A percentile compares a stretch with the other conserved stretches of the same genome.
These are phyloP conservation scores for Penstemon eatonii DNA, from an alignment of 257 asterid genomes.

Conservation along the genomic window DNA sequence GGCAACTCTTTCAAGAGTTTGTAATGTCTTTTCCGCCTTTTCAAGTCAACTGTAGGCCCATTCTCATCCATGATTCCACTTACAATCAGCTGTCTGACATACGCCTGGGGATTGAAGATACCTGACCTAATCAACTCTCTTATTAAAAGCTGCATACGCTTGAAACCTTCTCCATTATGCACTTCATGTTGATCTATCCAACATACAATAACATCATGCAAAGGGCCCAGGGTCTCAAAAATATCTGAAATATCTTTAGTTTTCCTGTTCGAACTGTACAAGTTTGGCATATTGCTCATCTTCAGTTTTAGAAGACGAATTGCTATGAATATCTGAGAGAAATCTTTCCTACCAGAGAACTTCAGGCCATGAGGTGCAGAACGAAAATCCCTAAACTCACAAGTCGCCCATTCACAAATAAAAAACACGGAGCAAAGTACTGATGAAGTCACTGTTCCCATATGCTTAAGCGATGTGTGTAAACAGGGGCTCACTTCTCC, in stretches of 20 bases:
- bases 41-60: constrained; percentile 56
- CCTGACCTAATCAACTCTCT: constrained; percentile 75
- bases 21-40: constrained; percentile 72
- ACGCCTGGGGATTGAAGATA: constrained; percentile 83
- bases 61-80: constrained; percentile 86
- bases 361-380: constrained; percentile 60
- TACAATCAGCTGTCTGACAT: constrained; percentile 89
- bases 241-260: constrained; percentile 39
- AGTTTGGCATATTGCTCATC: constrained; percentile 50
- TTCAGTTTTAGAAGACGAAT: constrained; percentile 77
- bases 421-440: constrained; percentile 76
- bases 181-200: constrained; percentile 99
- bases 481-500: constrained; percentile 77
- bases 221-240: constrained; percentile 80
- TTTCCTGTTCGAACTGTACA: constrained; percentile 41
- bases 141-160: constrained; percentile 72
- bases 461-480: constrained; percentile 73
- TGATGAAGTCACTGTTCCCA: constrained; percentile 54
- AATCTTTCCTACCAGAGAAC: constrained; percentile 86
- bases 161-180: constrained; percentile 78
- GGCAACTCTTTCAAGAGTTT: constrained; percentile 92
- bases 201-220: constrained; percentile 89
- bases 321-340: constrained; percentile 79
- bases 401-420: constrained; percentile 98
- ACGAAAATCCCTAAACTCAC: constrained; percentile 89